phyloP scores from a whole-genome alignment of 176 grass and related monocot genomes.

The Musa troglodytarum region DNA sequence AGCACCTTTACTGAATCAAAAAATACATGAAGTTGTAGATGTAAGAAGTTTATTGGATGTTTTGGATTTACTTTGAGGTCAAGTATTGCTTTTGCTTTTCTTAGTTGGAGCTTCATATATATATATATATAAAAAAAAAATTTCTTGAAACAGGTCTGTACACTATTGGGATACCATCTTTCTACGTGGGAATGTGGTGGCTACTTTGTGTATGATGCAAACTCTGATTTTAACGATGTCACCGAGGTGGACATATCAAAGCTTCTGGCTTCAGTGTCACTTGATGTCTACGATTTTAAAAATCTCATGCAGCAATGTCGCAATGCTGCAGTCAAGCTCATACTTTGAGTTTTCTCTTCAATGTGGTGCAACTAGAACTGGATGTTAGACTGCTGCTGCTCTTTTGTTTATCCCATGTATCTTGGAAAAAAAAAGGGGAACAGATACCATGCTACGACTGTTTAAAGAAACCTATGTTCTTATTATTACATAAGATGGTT shows the following conservation, averaged over 20 bases:
- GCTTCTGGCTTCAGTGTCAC: constrained; percentile 30
- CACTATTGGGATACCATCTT: constrained; percentile 20
- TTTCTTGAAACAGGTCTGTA: constrained; percentile 25
- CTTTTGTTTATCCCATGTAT: background rate
- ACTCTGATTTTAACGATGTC: constrained; percentile 29
- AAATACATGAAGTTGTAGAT: too few relatives aligned
- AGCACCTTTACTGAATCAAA: too few relatives aligned
- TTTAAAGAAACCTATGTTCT: too few relatives aligned
- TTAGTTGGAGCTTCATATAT: background rate
- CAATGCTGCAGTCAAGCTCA: constrained; percentile 17
- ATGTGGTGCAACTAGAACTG: background rate
- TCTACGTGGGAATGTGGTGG: constrained; percentile 59
- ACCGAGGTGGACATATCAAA: constrained; percentile 41
- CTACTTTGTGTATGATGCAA: constrained; percentile 40
- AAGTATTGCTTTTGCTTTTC: background rate
- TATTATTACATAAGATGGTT: too few relatives aligned
- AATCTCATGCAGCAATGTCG: constrained; percentile 44
- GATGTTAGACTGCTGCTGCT: background rate
- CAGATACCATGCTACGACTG: too few relatives aligned
- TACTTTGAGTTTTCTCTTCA: background rate
- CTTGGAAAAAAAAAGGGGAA: background rate
- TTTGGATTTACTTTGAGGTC: background rate
- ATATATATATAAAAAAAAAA: background rate
- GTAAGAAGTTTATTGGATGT: too few relatives aligned
- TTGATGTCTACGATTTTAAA: constrained; percentile 35